Percentiles rank a stretch among this genome's conserved stretches.
Conservation (phyloP, 2,329 filamentous ascomycete genomes). For the Calonectria crousiana region DNA sequence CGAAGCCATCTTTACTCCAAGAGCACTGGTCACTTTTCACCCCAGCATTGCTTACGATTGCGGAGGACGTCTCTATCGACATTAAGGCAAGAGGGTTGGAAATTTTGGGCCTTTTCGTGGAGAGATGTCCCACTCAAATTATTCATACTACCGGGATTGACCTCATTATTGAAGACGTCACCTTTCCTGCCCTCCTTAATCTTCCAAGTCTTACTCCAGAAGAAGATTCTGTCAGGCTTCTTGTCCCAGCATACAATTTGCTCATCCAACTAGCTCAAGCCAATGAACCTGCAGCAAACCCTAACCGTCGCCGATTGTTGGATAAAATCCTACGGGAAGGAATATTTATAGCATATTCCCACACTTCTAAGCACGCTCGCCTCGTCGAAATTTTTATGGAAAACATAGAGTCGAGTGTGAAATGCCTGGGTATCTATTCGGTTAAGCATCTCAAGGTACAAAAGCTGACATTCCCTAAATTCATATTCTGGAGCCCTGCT, state of each 20-base stretch:
- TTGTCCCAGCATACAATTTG: constrained; percentile 74
- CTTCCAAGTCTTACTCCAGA: constrained; percentile 84
- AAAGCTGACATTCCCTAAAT: background rate
- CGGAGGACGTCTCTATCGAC: constrained; percentile 70
- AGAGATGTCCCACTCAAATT: constrained; percentile 63
- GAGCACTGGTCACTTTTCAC: constrained; percentile 76
- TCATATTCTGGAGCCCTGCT: background rate
- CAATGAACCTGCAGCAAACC: constrained; percentile 40
- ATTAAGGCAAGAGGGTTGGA: constrained; percentile 69
- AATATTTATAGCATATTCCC: constrained; percentile 65
- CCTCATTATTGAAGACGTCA: constrained; percentile 75
- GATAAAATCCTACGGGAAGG: constrained; percentile 68
- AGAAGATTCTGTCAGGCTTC: constrained; percentile 73
- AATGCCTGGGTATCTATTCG: constrained; percentile 69
- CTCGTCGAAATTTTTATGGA: constrained; percentile 69
- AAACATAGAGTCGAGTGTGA: constrained; percentile 62
- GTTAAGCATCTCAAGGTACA: constrained; percentile 76
- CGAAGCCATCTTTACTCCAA: constrained; percentile 58
- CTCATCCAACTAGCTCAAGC: constrained; percentile 68
- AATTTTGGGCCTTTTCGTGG: constrained; percentile 67
- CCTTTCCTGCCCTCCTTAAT: constrained; percentile 79
- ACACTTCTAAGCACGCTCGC: constrained; percentile 68
- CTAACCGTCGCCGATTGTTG: constrained; percentile 56
- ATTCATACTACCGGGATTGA: constrained; percentile 74
- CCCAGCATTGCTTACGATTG: constrained; percentile 76